A percentile compares a stretch with the other conserved stretches of the same genome.
Conservation (phyloP, 495 filamentous ascomycete genomes). For the Cryomyces minteri region DNA sequence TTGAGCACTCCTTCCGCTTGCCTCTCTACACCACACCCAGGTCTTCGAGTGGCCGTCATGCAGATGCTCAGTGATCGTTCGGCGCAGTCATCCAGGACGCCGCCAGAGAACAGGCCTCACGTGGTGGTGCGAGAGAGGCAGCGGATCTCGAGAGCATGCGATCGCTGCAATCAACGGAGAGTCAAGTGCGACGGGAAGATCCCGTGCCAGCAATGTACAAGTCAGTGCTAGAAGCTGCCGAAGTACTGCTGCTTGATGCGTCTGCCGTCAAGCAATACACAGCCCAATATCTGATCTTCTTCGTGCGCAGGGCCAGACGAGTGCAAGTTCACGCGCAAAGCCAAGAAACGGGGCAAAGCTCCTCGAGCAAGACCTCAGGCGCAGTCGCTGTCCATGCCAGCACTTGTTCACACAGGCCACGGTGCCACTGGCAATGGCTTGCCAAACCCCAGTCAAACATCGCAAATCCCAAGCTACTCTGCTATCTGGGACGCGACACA, state of each 20-base stretch:
- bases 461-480: not conserved
- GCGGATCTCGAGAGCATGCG: constrained; percentile 10
- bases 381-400: not conserved
- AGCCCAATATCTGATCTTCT: not conserved
- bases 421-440: not conserved
- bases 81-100: too few relatives aligned
- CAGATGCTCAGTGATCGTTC: too few relatives aligned
- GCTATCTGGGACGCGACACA: not conserved
- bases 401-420: not conserved
- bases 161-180: constrained; percentile 9
- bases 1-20: too few relatives aligned
- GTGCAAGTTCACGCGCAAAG: not conserved
- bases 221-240: constrained; percentile 3
- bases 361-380: not conserved
- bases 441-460: not conserved
- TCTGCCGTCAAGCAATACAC: constrained; percentile 10
- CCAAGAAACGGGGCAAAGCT: not conserved
- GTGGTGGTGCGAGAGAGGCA: constrained; percentile 1
- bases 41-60: too few relatives aligned
- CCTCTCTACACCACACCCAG: too few relatives aligned
- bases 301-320: not conserved
- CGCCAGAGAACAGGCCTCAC: too few relatives aligned
- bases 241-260: constrained; percentile 3
- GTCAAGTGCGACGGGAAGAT: constrained; percentile 10
- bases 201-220: constrained; percentile 11